Percentiles rank a stretch among this genome's conserved stretches.
These are phyloP conservation scores for Clitopilus passeckerianus DNA, from an alignment of 768 basidiomycete genomes.

Conservation along the genomic window DNA sequence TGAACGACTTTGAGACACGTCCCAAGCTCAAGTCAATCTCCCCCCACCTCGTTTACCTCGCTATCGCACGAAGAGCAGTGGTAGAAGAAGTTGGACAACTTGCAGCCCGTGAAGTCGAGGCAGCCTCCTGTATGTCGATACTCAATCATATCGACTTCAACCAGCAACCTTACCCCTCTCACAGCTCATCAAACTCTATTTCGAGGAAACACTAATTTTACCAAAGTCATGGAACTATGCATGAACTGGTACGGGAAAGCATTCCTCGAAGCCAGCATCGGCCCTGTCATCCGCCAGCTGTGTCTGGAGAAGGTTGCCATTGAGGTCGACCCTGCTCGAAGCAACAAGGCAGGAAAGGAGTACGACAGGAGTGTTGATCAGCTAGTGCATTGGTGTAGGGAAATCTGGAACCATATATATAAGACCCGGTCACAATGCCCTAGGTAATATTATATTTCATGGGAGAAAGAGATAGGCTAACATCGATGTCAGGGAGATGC, in stretches of 20 bases:
- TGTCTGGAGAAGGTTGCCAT: slow-evolving; percentile 71
- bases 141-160: not conserved
- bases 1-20: slow-evolving; percentile 63
- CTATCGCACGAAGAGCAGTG: slow-evolving; percentile 60
- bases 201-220: slow-evolving; percentile 61
- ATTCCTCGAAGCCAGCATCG: slow-evolving; percentile 80
- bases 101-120: slow-evolving; percentile 67
- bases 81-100: slow-evolving; percentile 68
- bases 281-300: slow-evolving; percentile 61
- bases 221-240: slow-evolving; percentile 73
- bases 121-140: slow-evolving; percentile 46
- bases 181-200: slow-evolving; percentile 75
- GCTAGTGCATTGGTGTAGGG: slow-evolving; percentile 73
- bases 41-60: slow-evolving; percentile 60
- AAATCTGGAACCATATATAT: slow-evolving; percentile 81
- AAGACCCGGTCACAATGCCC: slow-evolving; percentile 70
- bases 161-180: not conserved
- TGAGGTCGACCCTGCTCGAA: slow-evolving; percentile 76
- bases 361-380: slow-evolving; percentile 63
- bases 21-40: slow-evolving; percentile 62
- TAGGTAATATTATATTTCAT: slow-evolving; percentile 33
- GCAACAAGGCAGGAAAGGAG: slow-evolving; percentile 55
- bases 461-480: slow-evolving; percentile 4
- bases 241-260: slow-evolving; percentile 79
- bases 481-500: slow-evolving; percentile 56